Evolutionary conservation across 306 rosid species (phyloP).

Genomic region (Cyclanthera cordifolia): DNA sequence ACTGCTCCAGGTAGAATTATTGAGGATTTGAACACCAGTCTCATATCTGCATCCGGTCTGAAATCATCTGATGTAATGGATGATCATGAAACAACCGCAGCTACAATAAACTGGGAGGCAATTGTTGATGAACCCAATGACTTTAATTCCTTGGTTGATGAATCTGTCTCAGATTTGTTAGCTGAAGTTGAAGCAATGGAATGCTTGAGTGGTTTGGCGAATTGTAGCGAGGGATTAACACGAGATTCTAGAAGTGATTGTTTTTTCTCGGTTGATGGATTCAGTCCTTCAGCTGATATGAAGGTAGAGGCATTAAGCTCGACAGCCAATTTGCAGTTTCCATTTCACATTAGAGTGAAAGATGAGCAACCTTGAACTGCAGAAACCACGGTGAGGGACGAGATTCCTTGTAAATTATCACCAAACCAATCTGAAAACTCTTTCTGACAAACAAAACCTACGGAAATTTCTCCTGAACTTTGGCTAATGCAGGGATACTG

Average conservation of each 20-base stretch:
- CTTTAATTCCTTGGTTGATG: constrained; percentile 49
- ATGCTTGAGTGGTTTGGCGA: constrained; percentile 67
- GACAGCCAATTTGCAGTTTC: constrained; percentile 46
- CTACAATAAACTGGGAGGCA: constrained; percentile 62
- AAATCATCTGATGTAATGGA: constrained; percentile 27
- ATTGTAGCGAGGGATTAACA: constrained; percentile 49
- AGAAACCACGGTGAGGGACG: constrained; percentile 12
- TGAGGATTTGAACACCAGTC: constrained; percentile 49
- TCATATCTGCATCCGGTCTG: constrained; percentile 37
- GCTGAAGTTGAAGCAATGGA: constrained; percentile 99
- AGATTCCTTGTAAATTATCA: constrained; percentile 36
- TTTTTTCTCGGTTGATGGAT: constrained; percentile 48
- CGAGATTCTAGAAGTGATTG: no score
- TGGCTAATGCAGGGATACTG: constrained; percentile 27
- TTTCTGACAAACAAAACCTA: constrained; percentile 33
- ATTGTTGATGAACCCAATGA: constrained; percentile 54
- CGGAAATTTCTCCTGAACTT: constrained; percentile 33
- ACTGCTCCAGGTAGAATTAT: constrained; percentile 31
- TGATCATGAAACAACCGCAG: constrained; percentile 28
- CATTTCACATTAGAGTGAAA: constrained; percentile 29
- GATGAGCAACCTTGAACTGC: constrained; percentile 48
- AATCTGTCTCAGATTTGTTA: constrained; percentile 88
- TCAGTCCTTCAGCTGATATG: constrained; percentile 58
- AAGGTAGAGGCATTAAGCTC: constrained; percentile 80
- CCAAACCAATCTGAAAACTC: constrained; percentile 40